phyloP scores from a whole-genome alignment of 2,329 filamentous ascomycete species.

The Blumeriella jaapii region DNA sequence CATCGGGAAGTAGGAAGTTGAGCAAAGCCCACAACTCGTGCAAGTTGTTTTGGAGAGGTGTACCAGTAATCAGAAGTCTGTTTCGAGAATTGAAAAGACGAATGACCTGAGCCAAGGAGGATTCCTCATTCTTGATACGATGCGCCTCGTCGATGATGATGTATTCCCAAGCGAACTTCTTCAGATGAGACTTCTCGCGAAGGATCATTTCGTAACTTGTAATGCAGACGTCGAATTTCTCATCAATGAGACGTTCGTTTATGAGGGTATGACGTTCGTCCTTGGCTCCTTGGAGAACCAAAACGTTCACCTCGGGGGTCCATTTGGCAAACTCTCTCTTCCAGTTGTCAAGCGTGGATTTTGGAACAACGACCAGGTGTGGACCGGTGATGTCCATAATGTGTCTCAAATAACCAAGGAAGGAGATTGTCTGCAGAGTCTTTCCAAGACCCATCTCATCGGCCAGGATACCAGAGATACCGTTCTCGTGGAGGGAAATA shows the following conservation, averaged over 20 bases:
- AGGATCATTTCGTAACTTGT: slow-evolving; percentile 99
- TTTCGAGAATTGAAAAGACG: slow-evolving; percentile 93
- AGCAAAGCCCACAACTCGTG: slow-evolving; percentile 96
- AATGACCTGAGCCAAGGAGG: slow-evolving; percentile 90
- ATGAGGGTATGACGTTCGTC: slow-evolving; percentile 85
- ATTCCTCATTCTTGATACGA: slow-evolving; percentile 99
- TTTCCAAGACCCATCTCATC: slow-evolving; percentile 99
- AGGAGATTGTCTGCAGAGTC: slow-evolving; percentile 93
- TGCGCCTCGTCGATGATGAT: slow-evolving; percentile 98
- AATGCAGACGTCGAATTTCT: slow-evolving; percentile 95
- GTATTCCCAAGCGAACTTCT: slow-evolving; percentile 99
- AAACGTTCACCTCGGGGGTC: slow-evolving; percentile 90
- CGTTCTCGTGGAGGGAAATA: slow-evolving; percentile 94
- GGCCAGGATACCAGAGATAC: slow-evolving; percentile 93
- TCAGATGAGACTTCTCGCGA: slow-evolving; percentile 84
- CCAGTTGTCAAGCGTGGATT: slow-evolving; percentile 98
- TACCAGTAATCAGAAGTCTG: slow-evolving; percentile 89
- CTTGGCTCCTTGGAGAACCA: slow-evolving; percentile 90
- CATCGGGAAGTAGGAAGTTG: slow-evolving; percentile 95
- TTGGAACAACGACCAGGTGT: slow-evolving; percentile 84
- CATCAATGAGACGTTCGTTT: slow-evolving; percentile 79
- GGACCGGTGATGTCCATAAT: slow-evolving; percentile 82
- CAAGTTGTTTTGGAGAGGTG: slow-evolving; percentile 92
- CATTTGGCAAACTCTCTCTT: slow-evolving; percentile 86
- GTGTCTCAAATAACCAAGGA: slow-evolving; percentile 88